Base-by-base conservation (phyloP, 805 yeast genomes). In the Ogataea neopini region DNA sequence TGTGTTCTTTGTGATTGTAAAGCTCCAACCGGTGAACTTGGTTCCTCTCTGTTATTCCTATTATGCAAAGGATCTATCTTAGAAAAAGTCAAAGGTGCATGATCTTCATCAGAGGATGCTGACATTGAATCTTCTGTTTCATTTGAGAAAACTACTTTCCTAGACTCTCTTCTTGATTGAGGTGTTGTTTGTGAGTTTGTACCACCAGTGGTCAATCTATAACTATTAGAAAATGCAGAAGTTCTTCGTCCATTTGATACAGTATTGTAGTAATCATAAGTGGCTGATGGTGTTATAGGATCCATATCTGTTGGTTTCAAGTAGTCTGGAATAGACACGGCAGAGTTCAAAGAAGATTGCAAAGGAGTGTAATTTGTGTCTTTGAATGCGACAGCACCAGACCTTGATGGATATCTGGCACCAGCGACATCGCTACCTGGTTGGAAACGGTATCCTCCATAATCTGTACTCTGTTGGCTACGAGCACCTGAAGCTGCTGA, bases 241-340 rank as follows among this genome's bases (percentile, higher is more conserved):
- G 53, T 43, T 22, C 50, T 44, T 41, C 51, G 49, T 17, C 40
- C 38, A 14, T 14, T 28, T 4, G 30, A 8, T n/a, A 13, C 30
- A 6, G 30, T 28, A 28, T 28, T 19, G 40, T 38, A 41, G 41
- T 50, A 50, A 17, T 53, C 54, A 32, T 53, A 43, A 1, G 54
- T 51, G 14, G 44, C 49, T 6, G 60, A 47, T 10, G 59, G 60
- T 2, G 55, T 44, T 11, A 56, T 46, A 1, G 60, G 54, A 15
- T 59, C 62, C 59, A 59, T 46, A 14, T 57, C 60, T 9, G 53
- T 26, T 11, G 57, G 55, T 30, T 33, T 52, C 36, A 61, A 43
- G 20, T 48, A 52, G 11, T 59, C 64, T 1, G 66, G 63, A 34
- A 60, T 49, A 2, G 66, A 60, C 5, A 58, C 57, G 6, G 59